Evolutionary conservation across 331 rosid species (phyloP), one percentile per base, ranked within the genome.

Genomic region (Malus hybrid): DNA sequence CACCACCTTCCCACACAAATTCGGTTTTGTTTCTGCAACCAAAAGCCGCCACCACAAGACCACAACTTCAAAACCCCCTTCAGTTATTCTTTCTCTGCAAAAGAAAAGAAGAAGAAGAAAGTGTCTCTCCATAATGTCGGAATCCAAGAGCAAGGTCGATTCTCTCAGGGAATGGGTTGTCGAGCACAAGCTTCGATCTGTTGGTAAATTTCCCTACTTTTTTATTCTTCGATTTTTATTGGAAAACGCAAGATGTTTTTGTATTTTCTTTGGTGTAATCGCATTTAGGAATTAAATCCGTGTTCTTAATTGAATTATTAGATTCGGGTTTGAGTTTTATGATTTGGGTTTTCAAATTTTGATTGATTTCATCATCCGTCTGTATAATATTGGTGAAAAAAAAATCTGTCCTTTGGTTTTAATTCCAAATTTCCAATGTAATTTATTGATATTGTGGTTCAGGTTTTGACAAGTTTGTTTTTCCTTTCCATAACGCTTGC

Each of bases 161-260:
- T 89, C 93, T 50, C 0, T 85, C 0, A 89, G 97, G 85, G 95
- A 82, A 67, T 95, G 97, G 97, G 84, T 89, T 48, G 80, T 83
- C 60, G 96, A 95, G 6, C 97, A 95, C 82, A 92, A 95, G 86
- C 97, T 95, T 65, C 97, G 97, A 36, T 29, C 97, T 36, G 97
- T 95, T 76, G 99, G 97, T 95, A 86, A 71, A 60, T 79, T 54
- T 69, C 65, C 11, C 22, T 4, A 16, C 4, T 36, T 19, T 13
- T 39, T 16, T 18, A 24, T 18, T 69, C 46, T 56, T n/a, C 5
- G 32, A 20, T 65, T 56, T 64, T n/a, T 11, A 16, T 32, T 71
- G 20, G 27, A 70, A 9, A 8, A 31, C 7, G 20, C 19, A 50
- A 52, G 32, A 32, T 71, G 3, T 10, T 42, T 42, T 34, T 4